These are phyloP conservation scores for Geosmithia morbida DNA, from an alignment of 2,329 filamentous ascomycete genomes.

Conservation along the genomic window DNA sequence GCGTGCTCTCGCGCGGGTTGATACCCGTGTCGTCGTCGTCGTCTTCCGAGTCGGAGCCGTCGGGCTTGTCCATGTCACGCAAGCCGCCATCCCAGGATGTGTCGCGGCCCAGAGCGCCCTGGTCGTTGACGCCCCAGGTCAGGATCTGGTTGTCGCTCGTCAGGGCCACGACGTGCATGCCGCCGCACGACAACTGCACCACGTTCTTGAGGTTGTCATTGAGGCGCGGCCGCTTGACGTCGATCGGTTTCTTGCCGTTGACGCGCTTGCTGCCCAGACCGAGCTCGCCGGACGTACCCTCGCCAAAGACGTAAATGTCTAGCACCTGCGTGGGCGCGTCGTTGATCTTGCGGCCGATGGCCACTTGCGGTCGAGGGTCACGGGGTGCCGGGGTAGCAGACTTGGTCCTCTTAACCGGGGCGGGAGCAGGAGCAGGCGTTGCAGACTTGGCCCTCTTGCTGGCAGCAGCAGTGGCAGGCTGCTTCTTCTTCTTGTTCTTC, in stretches of 20 bases:
- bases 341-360: slow-evolving; percentile 57
- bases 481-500: not conserved
- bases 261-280: slow-evolving; percentile 59
- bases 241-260: slow-evolving; percentile 44
- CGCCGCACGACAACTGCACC: slow-evolving; percentile 62
- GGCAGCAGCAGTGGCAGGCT: too few relatives aligned
- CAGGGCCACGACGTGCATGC: slow-evolving; percentile 62
- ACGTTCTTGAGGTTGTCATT: slow-evolving; percentile 63
- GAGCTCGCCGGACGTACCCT: slow-evolving; percentile 69
- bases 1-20: slow-evolving; percentile 60
- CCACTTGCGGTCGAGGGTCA: slow-evolving; percentile 24
- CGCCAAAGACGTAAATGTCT: slow-evolving; percentile 69
- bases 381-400: slow-evolving; percentile 8
- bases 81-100: slow-evolving; percentile 50
- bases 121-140: slow-evolving; percentile 74
- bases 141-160: slow-evolving; percentile 63
- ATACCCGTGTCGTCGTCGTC: slow-evolving; percentile 50
- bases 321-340: slow-evolving; percentile 45
- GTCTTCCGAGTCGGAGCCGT: slow-evolving; percentile 39
- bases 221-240: slow-evolving; percentile 70
- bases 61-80: slow-evolving; percentile 36
- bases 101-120: slow-evolving; percentile 58
- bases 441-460: too few relatives aligned
- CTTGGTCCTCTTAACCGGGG: slow-evolving; percentile 5
- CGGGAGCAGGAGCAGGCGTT: too few relatives aligned